Base-by-base conservation (phyloP, 2,329 filamentous ascomycete genomes). In the Epicoccum sorghinum region DNA sequence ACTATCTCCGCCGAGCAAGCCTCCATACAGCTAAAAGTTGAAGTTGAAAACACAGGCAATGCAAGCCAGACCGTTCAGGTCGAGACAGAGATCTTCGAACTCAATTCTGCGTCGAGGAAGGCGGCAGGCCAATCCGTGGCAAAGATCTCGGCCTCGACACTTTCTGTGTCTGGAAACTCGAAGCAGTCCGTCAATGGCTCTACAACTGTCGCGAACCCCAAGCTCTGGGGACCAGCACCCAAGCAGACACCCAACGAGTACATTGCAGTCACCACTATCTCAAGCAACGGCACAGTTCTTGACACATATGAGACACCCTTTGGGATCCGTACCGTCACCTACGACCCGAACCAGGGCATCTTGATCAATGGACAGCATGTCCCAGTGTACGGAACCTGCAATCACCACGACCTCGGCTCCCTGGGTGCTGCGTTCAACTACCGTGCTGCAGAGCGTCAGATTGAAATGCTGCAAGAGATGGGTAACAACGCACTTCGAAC, bases 341-440 rank as follows among this genome's bases (percentile, higher is more conserved):
- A 78, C 55, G 67, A 75, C 47, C 55, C 70, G 0, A 64, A 78
- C 38, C 65, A 75, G 18, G 81, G 81, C 0, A 55, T 84, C 0
- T 41, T 75, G 0, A 67, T 84, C 57, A 84, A 84, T 60, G 79
- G 77, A 2, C 61, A 80, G 55, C 61, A 64, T 0, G 64, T 83
- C 2, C 69, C 68, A 7, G 67, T 83, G 12, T 77, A 80, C 38
- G 82, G 82, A 9, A 74, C 76, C 0, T 80, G 79, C 68, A 72
- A 83, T 45, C 82, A 84, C 60, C 80, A 82, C 57, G 81, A 83
- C 56, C 73, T 80, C 0, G 82, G 82, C 2, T 74, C 80, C 0
- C 57, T 84, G 0, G 82, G 81, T 1, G 66, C 79, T 0, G 82
- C 82, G 12, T 83, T 82, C 71, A 81, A 83, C 63, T 35, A 70